Base-by-base conservation (phyloP, 768 basidiomycete genomes). In the Nidularia pulvinata region DNA sequence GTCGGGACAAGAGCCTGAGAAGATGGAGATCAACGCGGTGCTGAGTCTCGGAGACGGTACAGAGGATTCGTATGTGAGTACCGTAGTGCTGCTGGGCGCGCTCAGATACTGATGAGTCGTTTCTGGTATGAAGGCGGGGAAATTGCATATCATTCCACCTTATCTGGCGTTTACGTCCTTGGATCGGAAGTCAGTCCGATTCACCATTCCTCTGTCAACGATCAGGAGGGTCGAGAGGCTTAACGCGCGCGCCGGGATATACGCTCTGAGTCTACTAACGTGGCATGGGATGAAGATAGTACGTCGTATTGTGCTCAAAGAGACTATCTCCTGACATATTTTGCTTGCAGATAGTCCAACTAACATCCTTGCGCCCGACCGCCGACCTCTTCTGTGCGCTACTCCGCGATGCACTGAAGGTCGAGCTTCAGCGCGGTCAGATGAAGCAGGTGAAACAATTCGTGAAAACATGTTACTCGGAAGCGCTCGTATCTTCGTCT, bases 201-300 rank as follows among this genome's bases (percentile, higher is more conserved):
- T 94, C 71, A 93, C 94, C 6, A 73, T 98, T 7, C 96, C 97
- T 33, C 79, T 99, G 43, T 93, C 89, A 50, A 94, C 94, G 5
- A 85, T 99, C 60, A 84, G 97, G 49, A 78, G 97, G 52, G 97
- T 99, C 19, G 97, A 99, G 71, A 77, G 94, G 47, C 80, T 98
- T 50, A 97, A 96, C 67, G 89, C 94, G 9, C 84, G 94, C 11
- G 91, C 94, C 32, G 97, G 97, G 5, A 89, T 97, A 36, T 98
- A 98, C 66, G 95, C 96, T n/a, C 81, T 99, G 33, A 95, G 93
- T 61, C 74, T 98, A 16, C 82, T 86, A n/a, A 84, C 91, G 49
- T 98, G 95, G 92, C 94, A 98, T 67, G 88, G 92, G 35, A 83
- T 91, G 76, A 90, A 96, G 75, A 90, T 98, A 60, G 95, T 96